A percentile compares a stretch with the other conserved stretches of the same genome.
These are phyloP conservation scores for Cenchrus americanus DNA, from an alignment of 176 grass and related monocot genomes.

Conservation along the genomic window DNA sequence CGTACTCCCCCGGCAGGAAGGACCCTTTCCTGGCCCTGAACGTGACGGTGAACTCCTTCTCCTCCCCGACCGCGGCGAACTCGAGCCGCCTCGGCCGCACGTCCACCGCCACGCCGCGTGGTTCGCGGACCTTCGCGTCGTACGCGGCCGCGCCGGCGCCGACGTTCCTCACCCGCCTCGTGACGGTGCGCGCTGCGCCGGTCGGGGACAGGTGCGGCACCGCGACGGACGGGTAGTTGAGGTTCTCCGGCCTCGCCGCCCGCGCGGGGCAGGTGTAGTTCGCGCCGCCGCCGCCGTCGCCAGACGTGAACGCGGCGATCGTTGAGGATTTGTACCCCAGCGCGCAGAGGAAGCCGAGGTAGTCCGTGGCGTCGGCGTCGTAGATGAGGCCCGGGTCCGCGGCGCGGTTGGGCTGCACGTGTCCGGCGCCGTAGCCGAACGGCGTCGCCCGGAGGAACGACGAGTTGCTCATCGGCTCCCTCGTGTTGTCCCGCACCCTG, in stretches of 20 bases:
- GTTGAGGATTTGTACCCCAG: constrained; percentile 81
- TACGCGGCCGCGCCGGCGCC: constrained; percentile 54
- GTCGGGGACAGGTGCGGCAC: constrained; percentile 64
- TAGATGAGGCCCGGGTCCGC: constrained; percentile 91
- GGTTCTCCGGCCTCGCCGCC: constrained; percentile 50
- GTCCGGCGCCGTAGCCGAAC: constrained; percentile 87
- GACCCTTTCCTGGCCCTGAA: constrained; percentile 49
- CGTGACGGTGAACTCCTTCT: constrained; percentile 61
- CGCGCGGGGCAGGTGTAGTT: constrained; percentile 46
- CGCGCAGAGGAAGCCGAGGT: constrained; percentile 78
- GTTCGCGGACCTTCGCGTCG: constrained; percentile 46
- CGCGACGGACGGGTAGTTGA: constrained; percentile 89
- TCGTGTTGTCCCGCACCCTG: constrained; percentile 66
- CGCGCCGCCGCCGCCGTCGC: background rate
- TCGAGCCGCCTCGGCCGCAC: constrained; percentile 65
- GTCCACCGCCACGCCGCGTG: constrained; percentile 65
- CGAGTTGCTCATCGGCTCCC: constrained; percentile 68
- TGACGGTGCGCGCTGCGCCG: constrained; percentile 46
- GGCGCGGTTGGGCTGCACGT: constrained; percentile 74
- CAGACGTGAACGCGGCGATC: constrained; percentile 58
- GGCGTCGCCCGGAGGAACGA: constrained; percentile 66
- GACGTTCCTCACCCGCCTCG: constrained; percentile 74
- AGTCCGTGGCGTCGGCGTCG: constrained; percentile 60
- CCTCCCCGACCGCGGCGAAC: constrained; percentile 59
- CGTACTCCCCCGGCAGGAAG: constrained; percentile 51